Percentiles rank a stretch among this genome's conserved stretches.
Conservation (phyloP, 2,329 filamentous ascomycete genomes). For the Aspergillus oerlinghausenensis region DNA sequence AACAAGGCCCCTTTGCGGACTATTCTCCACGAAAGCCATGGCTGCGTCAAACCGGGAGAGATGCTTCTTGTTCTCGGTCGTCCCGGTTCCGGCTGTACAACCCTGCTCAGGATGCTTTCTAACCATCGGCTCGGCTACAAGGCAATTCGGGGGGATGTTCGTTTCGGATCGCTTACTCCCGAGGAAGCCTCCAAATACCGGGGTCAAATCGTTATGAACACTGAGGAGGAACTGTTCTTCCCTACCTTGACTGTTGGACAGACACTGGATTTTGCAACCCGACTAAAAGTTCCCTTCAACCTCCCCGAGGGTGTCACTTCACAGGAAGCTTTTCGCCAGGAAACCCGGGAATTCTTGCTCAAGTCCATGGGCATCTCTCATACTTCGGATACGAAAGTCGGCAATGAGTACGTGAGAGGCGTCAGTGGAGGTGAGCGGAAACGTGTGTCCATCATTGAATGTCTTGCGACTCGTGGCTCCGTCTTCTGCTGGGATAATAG, state of each 20-base stretch:
- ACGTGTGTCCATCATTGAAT: constrained; percentile 65
- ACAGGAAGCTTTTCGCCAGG: constrained; percentile 44
- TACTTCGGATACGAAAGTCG: constrained; percentile 62
- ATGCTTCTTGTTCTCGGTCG: constrained; percentile 67
- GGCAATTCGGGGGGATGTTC: constrained; percentile 55
- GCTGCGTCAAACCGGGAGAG: constrained; percentile 67
- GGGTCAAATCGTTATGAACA: constrained; percentile 55
- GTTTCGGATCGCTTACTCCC: constrained; percentile 47
- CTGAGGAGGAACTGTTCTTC: constrained; percentile 51
- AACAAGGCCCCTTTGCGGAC: constrained; percentile 57
- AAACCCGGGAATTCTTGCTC: constrained; percentile 53
- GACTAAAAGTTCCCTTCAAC: constrained; percentile 52
- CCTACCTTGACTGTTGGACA: constrained; percentile 49
- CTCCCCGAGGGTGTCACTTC: constrained; percentile 43
- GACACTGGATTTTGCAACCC: constrained; percentile 53
- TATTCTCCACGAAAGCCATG: constrained; percentile 61
- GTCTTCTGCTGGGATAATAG: constrained; percentile 66
- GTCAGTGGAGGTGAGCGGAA: constrained; percentile 66
- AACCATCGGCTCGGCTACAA: constrained; percentile 60
- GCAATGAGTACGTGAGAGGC: constrained; percentile 62
- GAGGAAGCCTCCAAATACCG: constrained; percentile 46
- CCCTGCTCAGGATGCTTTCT: constrained; percentile 64
- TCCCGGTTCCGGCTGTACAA: constrained; percentile 66
- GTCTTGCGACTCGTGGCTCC: constrained; percentile 52
- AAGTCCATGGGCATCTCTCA: constrained; percentile 56